These are phyloP conservation scores for Novymonas esmeraldas DNA, from an alignment of 208 protist species.

Conservation along the genomic window DNA sequence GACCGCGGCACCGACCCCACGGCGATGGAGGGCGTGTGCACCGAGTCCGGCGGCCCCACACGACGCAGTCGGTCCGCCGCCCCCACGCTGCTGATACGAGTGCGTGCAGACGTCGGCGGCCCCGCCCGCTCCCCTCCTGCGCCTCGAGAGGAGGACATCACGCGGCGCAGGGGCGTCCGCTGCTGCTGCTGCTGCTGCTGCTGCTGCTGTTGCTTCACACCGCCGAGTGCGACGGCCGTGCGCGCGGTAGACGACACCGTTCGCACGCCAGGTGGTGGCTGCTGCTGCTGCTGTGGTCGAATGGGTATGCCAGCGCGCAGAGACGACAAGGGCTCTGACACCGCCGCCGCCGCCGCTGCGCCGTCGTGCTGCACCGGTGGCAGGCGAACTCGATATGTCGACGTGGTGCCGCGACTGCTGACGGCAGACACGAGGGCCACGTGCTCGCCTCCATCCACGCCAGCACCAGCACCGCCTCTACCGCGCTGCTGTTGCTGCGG, in stretches of 20 bases:
- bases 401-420: conserved; percentile 16
- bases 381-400: conserved; percentile 28
- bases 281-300: not conserved
- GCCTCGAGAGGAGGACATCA: not conserved
- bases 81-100: conserved; percentile 17
- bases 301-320: not conserved
- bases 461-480: no score
- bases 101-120: conserved; percentile 4
- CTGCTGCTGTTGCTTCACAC: not conserved
- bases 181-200: not conserved
- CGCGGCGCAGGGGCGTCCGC: not conserved
- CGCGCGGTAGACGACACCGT: not conserved
- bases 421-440: conserved; percentile 20
- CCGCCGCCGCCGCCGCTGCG: not conserved
- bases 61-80: not conserved
- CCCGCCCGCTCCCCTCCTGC: not conserved
- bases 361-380: conserved; percentile 4
- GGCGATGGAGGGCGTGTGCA: not conserved
- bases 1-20: conserved; percentile 3
- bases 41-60: not conserved
- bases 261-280: no score
- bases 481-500: conserved; percentile 7
- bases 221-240: no score
- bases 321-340: no score
- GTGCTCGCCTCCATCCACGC: no score